Conservation (phyloP, 1,139 yeast species). For the Pichia sp. region DNA sequence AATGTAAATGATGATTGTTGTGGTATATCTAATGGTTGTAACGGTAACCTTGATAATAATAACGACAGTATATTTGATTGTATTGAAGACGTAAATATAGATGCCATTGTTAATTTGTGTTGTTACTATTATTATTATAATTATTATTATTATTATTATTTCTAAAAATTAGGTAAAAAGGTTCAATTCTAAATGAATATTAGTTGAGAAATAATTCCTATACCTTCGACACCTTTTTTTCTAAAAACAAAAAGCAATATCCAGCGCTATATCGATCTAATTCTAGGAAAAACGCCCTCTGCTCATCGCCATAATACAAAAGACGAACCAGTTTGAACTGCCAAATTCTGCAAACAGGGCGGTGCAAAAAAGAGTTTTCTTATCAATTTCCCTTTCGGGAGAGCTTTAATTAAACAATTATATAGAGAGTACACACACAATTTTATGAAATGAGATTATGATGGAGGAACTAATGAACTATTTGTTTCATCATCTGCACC, state of each 20-base stretch:
- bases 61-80: slow-evolving; percentile 14
- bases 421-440: background rate
- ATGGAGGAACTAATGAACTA: background rate
- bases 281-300: background rate
- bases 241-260: background rate
- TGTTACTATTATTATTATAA: background rate
- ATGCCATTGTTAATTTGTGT: slow-evolving; percentile 8
- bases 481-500: background rate
- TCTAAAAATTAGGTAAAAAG: no score
- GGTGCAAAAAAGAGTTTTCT: background rate
- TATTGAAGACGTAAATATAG: slow-evolving; percentile 12
- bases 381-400: background rate
- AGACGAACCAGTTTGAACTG: background rate
- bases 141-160: no score
- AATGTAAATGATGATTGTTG: slow-evolving; percentile 12
- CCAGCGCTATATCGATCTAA: background rate
- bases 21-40: slow-evolving; percentile 14
- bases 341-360: background rate
- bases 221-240: background rate
- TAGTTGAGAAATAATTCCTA: no score
- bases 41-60: slow-evolving; percentile 13
- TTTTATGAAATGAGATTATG: background rate
- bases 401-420: background rate
- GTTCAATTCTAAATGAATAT: no score
- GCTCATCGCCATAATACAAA: background rate